phyloP scores from a whole-genome alignment of 345 rosid species.

The Barbarea vulgaris region DNA sequence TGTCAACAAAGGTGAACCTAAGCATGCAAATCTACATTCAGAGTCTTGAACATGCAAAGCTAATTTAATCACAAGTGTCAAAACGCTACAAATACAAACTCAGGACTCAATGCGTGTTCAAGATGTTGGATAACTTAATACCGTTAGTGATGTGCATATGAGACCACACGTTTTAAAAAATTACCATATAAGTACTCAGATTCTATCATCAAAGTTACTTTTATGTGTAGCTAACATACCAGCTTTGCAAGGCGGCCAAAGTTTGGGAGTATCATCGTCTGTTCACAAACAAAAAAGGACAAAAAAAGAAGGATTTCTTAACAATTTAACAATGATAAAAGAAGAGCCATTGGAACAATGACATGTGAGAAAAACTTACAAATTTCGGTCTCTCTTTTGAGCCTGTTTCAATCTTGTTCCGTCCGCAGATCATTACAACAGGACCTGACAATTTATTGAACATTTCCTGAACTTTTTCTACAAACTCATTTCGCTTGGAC shows the following conservation, averaged over 20 bases:
- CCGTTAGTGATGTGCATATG: neutral
- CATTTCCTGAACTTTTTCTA: constrained; percentile 69
- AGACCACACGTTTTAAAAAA: constrained; percentile 13
- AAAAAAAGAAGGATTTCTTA: neutral
- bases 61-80: constrained; percentile 3
- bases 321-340: constrained; percentile 11
- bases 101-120: constrained; percentile 1
- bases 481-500: constrained; percentile 70
- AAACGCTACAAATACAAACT: neutral
- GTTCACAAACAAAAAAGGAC: constrained; percentile 35
- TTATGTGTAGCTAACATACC: constrained; percentile 53
- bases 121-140: constrained; percentile 7
- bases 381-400: constrained; percentile 83
- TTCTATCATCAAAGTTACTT: constrained; percentile 7
- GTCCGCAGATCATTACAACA: constrained; percentile 88
- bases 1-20: neutral
- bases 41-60: neutral
- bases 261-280: constrained; percentile 96
- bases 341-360: constrained; percentile 16
- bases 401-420: constrained; percentile 73
- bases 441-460: constrained; percentile 82
- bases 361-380: constrained; percentile 56
- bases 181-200: neutral
- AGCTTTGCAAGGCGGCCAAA: constrained; percentile 82
- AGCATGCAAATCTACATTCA: neutral